A percentile compares a stretch with the other conserved stretches of the same genome.
Conservation (phyloP, 371 early-diverging fungal genomes). For the Phascolomyces articulosus region DNA sequence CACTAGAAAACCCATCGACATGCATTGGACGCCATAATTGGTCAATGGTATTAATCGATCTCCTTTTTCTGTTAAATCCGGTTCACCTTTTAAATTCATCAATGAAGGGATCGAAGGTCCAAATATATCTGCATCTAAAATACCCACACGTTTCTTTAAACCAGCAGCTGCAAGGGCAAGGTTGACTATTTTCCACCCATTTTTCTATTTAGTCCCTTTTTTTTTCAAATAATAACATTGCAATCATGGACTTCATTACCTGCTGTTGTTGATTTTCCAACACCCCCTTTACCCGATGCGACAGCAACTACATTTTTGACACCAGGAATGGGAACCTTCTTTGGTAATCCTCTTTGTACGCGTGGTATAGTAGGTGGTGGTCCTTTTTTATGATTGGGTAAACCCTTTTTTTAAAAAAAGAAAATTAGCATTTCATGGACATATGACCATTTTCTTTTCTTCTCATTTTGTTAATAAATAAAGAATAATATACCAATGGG, state of each 20-base stretch:
- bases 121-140: slow-evolving; percentile 92
- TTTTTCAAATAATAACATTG: too few species aligned
- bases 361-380: slow-evolving; percentile 56
- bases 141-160: slow-evolving; percentile 66
- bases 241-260: slow-evolving; percentile 55
- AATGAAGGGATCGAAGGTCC: slow-evolving; percentile 89
- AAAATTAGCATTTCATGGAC: neutral
- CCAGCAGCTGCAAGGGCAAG: slow-evolving; percentile 75
- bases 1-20: slow-evolving; percentile 92
- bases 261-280: slow-evolving; percentile 88
- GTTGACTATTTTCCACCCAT: slow-evolving; percentile 59
- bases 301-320: slow-evolving; percentile 81
- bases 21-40: slow-evolving; percentile 87
- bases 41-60: slow-evolving; percentile 69
- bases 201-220: too few species aligned
- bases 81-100: slow-evolving; percentile 81
- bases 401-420: slow-evolving; percentile 27
- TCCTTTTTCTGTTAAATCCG: slow-evolving; percentile 63
- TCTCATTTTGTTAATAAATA: neutral
- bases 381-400: slow-evolving; percentile 30
- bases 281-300: slow-evolving; percentile 90
- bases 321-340: slow-evolving; percentile 64
- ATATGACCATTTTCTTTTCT: too few species aligned
- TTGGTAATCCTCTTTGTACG: slow-evolving; percentile 70
- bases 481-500: slow-evolving; percentile 48